Evolutionary conservation across 2,329 filamentous ascomycete genomes (phyloP), one percentile per base, ranked within the genome.

Genomic region (Leptosphaerulina australis): DNA sequence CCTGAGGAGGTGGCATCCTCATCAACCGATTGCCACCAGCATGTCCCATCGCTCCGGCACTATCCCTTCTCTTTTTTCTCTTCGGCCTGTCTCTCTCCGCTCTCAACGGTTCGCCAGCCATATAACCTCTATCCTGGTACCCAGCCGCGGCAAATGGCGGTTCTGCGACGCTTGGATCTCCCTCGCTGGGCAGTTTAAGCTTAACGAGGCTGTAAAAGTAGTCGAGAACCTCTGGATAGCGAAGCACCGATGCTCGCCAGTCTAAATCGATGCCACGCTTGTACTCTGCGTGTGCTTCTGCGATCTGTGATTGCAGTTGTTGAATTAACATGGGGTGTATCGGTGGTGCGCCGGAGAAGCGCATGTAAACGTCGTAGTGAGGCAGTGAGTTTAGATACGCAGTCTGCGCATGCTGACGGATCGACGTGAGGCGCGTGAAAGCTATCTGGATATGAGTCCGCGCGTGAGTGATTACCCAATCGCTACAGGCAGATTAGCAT

Each of bases 191-290:
- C 4, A 90, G 72, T 17, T 78, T 81, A 50, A 91, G 69, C 45
- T 86, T 82, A 26, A 91, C 86, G 28, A 91, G 76, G 51, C 83
- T 79, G 72, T 87, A 92, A 68, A 88, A 92, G 72, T 92, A 91
- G 71, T 91, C 86, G 45, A 93, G 77, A n/a, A 92, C 69, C 67
- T 91, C 87, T 4, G 88, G 89, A 62, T 92, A 93, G 45, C 85
- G 81, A 62, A 90, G 83, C 29, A 91, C 88, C 37, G 85, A 87
- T 22, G 83, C 79, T 63, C 86, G 83, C 88, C 88, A 93, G 74
- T 91, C 88, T 55, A 88, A 85, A 63, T 91, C 88, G 63, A 91
- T 88, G 53, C 87, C 88, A 39, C 83, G 81, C 73, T 90, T 90
- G 53, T 90, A 78, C 38, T 81, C 79, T 12, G 79, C 79, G 64